These are phyloP conservation scores for Coemansia sp. DNA, from an alignment of 192 early-diverging fungal species.

Conservation along the genomic window DNA sequence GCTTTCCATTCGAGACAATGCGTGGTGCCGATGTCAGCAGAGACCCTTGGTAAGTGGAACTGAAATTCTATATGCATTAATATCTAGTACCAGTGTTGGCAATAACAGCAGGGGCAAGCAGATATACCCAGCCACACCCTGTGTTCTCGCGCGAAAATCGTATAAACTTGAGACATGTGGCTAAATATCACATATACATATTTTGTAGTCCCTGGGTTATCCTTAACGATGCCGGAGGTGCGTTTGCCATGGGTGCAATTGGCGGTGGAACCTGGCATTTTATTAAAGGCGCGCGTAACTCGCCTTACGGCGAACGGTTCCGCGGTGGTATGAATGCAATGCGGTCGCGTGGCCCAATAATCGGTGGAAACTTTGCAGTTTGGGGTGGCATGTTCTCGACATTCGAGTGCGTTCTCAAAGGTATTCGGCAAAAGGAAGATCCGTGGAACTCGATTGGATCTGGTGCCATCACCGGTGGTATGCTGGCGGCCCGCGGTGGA, in stretches of 20 bases:
- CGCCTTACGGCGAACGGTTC: conserved; percentile 92
- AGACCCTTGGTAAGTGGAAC: conserved; percentile 49
- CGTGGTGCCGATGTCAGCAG: conserved; percentile 50
- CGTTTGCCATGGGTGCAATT: conserved; percentile 95
- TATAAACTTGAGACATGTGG: neutral
- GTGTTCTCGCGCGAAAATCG: neutral
- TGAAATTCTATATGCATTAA: neutral
- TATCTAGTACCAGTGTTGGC: neutral
- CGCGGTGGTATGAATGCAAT: conserved; percentile 81
- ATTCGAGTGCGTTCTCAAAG: conserved; percentile 92
- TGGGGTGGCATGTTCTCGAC: conserved; percentile 99
- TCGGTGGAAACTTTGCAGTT: conserved; percentile 98
- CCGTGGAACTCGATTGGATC: conserved; percentile 96
- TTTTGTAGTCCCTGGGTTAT: conserved; percentile 74
- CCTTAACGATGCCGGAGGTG: conserved; percentile 78
- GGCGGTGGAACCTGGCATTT: conserved; percentile 96
- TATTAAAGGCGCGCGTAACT: conserved; percentile 98
- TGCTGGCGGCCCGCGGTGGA: conserved; percentile 84
- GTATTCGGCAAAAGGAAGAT: conserved; percentile 97
- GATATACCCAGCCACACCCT: too few species aligned
- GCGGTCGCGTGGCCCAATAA: conserved; percentile 89
- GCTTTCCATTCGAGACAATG: conserved; percentile 21
- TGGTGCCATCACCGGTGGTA: conserved; percentile 92
- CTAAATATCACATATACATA: neutral
- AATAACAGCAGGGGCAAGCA: too few species aligned